Base-by-base conservation (phyloP, 1,284 basidiomycete genomes). In the Puccinia novopanici region DNA sequence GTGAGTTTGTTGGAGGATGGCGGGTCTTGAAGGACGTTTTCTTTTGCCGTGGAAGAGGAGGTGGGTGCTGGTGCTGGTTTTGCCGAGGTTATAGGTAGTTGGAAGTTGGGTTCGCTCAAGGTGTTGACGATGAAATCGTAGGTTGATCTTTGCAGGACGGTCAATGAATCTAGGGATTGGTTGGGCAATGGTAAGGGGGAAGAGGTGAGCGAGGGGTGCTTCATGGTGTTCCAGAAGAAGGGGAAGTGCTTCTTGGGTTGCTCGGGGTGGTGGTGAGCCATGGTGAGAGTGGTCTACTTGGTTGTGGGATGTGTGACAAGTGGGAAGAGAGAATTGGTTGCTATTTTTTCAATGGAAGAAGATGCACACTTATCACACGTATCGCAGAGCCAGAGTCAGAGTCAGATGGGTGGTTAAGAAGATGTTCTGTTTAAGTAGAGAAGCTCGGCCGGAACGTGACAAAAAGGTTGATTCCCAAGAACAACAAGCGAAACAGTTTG, bases 31-130 rank as follows among this genome's bases (percentile, higher is more conserved):
- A 13, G 57, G 27, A 4, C 57, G 12, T 10, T 3, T 8, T 34
- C 9, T 45, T 45, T 15, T 15, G 45, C 45, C 45, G 45, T 45
- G 45, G 45, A 45, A n/a, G n/a, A n/a, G n/a, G n/a, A n/a, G n/a
- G n/a, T n/a, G n/a, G n/a, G n/a, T n/a, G n/a, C n/a, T 27, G n/a
- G 24, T n/a, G n/a, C 19, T 59, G 57, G 24, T 34, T 30, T 27
- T 30, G n/a, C n/a, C n/a, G n/a, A n/a, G n/a, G n/a, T n/a, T n/a
- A 45, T 45, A 45, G 67, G 67, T 68, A 68, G 27, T 27, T 68
- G 24, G 27, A 68, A 68, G 19, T 68, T 42, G 45, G 67, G 67
- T 3, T 40, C 48, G 67, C 48, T 68, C 10, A 68, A 34, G 12
- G 67, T 24, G 48, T 68, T 50, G 67, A 68, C 12, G 2, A 68